Conservation (phyloP, 371 early-diverging fungal genomes). For the Rhizomucor pusillus region DNA sequence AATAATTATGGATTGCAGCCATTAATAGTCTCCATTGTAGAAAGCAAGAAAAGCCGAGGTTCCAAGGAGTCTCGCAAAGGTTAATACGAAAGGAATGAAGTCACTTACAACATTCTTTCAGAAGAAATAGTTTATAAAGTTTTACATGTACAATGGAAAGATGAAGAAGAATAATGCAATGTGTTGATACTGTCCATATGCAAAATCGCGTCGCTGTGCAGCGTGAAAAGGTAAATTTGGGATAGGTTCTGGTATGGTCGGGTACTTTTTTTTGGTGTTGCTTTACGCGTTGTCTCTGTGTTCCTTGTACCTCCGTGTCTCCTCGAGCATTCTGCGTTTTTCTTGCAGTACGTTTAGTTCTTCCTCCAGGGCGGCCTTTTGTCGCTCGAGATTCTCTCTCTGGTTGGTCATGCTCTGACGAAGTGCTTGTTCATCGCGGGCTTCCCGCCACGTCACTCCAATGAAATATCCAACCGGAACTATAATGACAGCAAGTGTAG, state of each 20-base stretch:
- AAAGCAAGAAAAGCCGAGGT: background rate
- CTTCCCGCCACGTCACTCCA: slow-evolving; percentile 21
- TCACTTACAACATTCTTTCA: background rate
- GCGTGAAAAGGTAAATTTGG: too few species aligned
- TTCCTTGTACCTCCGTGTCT: background rate
- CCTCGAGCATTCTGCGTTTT: slow-evolving; percentile 4
- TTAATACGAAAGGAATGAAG: background rate
- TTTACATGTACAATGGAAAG: too few species aligned
- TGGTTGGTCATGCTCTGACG: slow-evolving; percentile 12
- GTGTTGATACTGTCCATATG: too few species aligned
- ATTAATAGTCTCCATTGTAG: background rate
- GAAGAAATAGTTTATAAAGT: background rate
- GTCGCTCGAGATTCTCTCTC: slow-evolving; percentile 8
- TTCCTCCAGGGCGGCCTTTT: slow-evolving; percentile 16
- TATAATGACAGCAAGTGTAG: slow-evolving; percentile 18
- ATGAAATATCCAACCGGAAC: slow-evolving; percentile 22
- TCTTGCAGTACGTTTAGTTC: slow-evolving; percentile 12
- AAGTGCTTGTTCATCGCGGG: slow-evolving; percentile 9
- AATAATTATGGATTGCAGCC: background rate
- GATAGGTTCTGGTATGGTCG: too few species aligned
- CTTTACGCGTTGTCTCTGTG: too few species aligned
- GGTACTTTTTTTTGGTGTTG: too few species aligned
- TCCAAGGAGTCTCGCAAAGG: background rate
- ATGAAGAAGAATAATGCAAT: too few species aligned
- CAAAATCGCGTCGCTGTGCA: too few species aligned